Evolutionary conservation across 257 asterid species (phyloP).

Genomic region (Solanum okadae): DNA sequence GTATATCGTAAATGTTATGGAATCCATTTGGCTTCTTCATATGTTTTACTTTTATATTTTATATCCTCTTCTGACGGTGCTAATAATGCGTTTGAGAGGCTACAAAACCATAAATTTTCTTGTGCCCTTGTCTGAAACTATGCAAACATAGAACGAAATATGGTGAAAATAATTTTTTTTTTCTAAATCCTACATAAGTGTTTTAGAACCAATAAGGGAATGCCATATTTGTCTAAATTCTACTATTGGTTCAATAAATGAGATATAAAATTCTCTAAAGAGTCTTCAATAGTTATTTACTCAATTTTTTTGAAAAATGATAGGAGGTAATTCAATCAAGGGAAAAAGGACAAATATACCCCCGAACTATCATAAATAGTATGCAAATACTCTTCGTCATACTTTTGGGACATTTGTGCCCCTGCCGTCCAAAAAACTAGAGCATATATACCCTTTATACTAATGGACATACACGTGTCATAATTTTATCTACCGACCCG

Average conservation of each 20-base stretch:
- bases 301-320: too few species aligned
- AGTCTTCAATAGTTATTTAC: neutral
- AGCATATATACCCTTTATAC: too few species aligned
- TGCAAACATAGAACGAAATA: neutral
- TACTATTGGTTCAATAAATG: neutral
- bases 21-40: neutral
- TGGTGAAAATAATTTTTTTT: too few species aligned
- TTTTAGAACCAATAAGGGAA: neutral
- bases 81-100: neutral
- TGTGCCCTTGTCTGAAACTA: neutral
- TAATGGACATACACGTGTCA: too few species aligned
- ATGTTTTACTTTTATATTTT: neutral
- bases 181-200: neutral
- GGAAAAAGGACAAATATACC: too few species aligned
- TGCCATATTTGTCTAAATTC: neutral
- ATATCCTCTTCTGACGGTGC: neutral
- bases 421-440: too few species aligned
- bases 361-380: too few species aligned
- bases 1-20: neutral
- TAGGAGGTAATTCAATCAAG: too few species aligned
- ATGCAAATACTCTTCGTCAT: too few species aligned
- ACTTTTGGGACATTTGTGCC: too few species aligned
- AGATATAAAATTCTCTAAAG: neutral
- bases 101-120: neutral
- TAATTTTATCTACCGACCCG: too few species aligned